Evolutionary conservation across 139 green algal genomes (phyloP), one percentile per base, ranked within the genome.

Genomic region (Penium margaritaceum): DNA sequence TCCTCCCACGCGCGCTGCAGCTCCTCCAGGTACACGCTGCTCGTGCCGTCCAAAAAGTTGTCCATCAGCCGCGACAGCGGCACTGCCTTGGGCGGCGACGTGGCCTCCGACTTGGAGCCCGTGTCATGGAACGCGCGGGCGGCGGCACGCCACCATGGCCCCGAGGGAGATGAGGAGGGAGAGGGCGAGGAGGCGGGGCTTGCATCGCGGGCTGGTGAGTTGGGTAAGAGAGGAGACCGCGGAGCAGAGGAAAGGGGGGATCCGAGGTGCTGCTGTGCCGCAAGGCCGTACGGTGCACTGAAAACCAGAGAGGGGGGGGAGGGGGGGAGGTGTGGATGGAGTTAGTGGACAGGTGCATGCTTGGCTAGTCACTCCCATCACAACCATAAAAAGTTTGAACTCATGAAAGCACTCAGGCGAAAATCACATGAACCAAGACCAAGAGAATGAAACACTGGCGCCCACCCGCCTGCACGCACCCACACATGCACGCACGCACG

Each of bases 41-140:
- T 89, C 24, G 89, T 96, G 29, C 87, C 94, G 71, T 96, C 88
- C 15, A 97, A 86, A 70, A 98, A 98, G 39, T 84, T 87, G 76
- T 98, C 94, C 73, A 92, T 92, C 5, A 98, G 76, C 80, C 97
- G 94, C 15, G 68, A 67, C 19, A 96, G 77, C 17, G 90, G 82
- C 58, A 96, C 91, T 1, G 92, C 65, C 91, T 87, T 6, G 87
- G 88, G 67, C 6, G 54, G 33, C 7, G 67, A 41, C 27, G 67
- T 29, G 15, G 14, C 43, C 5, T 14, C 29, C 30, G 9, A 63
- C 35, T 29, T 70, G 55, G 30, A 41, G 9, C 55, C 55, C 35
- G 35, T 29, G 12, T 64, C 55, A 7, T 32, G 12, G 7, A 64
- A 37, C 55, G 7, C 55, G 30, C 35, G 55, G 30, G 19, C 9